Base-by-base conservation (phyloP, 2,329 filamentous ascomycete species). In the Arthrobotrys musiformis region DNA sequence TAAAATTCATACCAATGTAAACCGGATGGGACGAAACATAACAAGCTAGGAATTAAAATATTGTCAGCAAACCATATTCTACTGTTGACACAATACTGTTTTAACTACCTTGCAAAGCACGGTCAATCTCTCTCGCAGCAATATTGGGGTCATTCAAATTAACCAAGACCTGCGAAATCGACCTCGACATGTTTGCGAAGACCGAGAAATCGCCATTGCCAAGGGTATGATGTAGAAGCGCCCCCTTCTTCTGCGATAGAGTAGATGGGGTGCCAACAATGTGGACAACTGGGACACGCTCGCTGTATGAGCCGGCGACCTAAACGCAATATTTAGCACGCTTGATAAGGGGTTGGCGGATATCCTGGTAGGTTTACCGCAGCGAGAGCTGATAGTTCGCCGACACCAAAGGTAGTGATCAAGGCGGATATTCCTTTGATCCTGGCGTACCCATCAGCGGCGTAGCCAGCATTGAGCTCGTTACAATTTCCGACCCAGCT, bases 191-290 rank as follows among this genome's bases (percentile, higher is more conserved):
- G 81, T 92, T 88, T 80, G 89, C 87, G 83, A 96, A 97, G 67
- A 93, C 92, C 77, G 91, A 90, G 84, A 92, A 96, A 84, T 96
- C 91, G 74, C 93, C 91, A 80, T 92, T 92, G 69, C 89, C 90
- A 0, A 93, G 88, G 0, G 91, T 92, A 83, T 93, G 91, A 82
- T 93, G 91, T 64, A 89, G 83, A 30, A 88, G 81, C 19, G 80
- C 83, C 46, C 85, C 85, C 78, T 84, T 82, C 70, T 83, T 84
- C 80, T 88, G 86, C 4, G 85, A 85, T 15, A 83, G 78, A 11
- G 86, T 87, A 17, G 84, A 84, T 0, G 87, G 86, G 22, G 85
- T 85, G 9, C 87, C 87, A 44, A 91, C 89, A 69, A 91, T 89
- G 79, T 88, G 87, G 28, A 92, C 88, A 5, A 93, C 86, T 1